Evolutionary conservation across 495 filamentous ascomycete species (phyloP).

Genomic region (Diplogelasinospora grovesii): DNA sequence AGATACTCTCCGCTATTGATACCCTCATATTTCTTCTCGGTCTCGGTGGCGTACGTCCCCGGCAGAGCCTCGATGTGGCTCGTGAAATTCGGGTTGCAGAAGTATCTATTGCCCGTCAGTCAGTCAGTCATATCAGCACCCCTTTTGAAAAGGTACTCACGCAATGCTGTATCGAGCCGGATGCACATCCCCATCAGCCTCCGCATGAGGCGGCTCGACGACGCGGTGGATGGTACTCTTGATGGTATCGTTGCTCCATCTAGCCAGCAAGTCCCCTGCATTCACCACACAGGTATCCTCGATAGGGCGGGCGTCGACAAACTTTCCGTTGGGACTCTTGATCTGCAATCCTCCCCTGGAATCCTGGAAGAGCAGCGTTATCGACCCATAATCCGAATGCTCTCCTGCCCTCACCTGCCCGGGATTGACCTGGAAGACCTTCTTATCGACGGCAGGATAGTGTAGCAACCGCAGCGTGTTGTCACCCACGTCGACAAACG

Average conservation of each 20-base stretch:
- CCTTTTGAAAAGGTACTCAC: constrained; percentile 30
- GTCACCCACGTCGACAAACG: constrained; percentile 63
- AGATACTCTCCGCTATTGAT: constrained; percentile 81
- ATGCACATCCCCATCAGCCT: constrained; percentile 43
- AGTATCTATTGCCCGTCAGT: constrained; percentile 48
- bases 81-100: constrained; percentile 87
- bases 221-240: constrained; percentile 85
- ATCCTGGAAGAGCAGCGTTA: constrained; percentile 91
- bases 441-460: constrained; percentile 65
- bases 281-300: constrained; percentile 82
- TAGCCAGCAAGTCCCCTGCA: constrained; percentile 78
- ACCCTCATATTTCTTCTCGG: constrained; percentile 68
- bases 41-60: constrained; percentile 66
- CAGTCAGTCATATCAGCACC: constrained; percentile 8
- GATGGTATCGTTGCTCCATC: constrained; percentile 89
- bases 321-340: constrained; percentile 64
- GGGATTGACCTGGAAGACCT: constrained; percentile 63
- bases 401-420: constrained; percentile 76
- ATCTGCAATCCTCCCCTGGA: constrained; percentile 77
- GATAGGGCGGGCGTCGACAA: constrained; percentile 79
- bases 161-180: constrained; percentile 64
- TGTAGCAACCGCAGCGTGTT: constrained; percentile 87
- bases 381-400: constrained; percentile 83
- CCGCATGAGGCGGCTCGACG: constrained; percentile 64
- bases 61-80: constrained; percentile 76